phyloP scores from a whole-genome alignment of 768 basidiomycete genomes.

The Mycena metata region DNA sequence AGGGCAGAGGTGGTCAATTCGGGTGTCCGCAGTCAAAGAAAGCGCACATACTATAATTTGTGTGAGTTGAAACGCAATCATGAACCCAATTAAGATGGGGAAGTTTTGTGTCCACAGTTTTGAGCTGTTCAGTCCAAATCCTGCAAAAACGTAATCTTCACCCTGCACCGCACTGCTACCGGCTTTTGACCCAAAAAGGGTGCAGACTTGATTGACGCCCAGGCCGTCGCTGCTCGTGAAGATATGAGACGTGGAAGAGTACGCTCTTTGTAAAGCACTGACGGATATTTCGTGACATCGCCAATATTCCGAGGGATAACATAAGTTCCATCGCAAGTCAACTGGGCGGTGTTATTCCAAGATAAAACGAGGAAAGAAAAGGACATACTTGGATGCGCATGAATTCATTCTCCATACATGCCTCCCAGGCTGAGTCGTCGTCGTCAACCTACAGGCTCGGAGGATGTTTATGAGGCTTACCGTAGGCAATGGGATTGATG shows the following conservation, averaged over 20 bases:
- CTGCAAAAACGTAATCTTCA: slow-evolving; percentile 69
- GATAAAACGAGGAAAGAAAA: slow-evolving; percentile 26
- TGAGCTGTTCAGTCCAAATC: slow-evolving; percentile 60
- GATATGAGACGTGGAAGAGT: slow-evolving; percentile 36
- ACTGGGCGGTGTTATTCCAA: slow-evolving; percentile 46
- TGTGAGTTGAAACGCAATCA: slow-evolving; percentile 76
- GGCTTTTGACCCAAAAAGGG: slow-evolving; percentile 72
- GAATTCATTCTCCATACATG: slow-evolving; percentile 90
- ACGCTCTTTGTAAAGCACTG: slow-evolving; percentile 45
- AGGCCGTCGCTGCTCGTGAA: slow-evolving; percentile 57
- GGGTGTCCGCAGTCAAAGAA: not conserved
- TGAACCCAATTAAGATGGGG: slow-evolving; percentile 77
- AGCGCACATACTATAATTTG: slow-evolving; percentile 65
- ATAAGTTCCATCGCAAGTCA: slow-evolving; percentile 75
- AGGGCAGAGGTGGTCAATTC: not conserved
- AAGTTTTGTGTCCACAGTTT: slow-evolving; percentile 80
- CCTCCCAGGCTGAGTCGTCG: slow-evolving; percentile 72
- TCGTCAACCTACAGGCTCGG: too few relatives aligned
- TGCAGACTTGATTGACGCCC: slow-evolving; percentile 83
- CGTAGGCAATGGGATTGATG: slow-evolving; percentile 83
- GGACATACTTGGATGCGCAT: slow-evolving; percentile 70
- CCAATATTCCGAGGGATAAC: slow-evolving; percentile 76
- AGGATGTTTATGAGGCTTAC: slow-evolving; percentile 46
- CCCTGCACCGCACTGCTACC: slow-evolving; percentile 73
- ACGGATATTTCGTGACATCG: slow-evolving; percentile 73